Percentiles rank a stretch among this genome's conserved stretches.
Conservation (phyloP, 2,329 filamentous ascomycete genomes). For the Myriosclerotinia scirpicola region DNA sequence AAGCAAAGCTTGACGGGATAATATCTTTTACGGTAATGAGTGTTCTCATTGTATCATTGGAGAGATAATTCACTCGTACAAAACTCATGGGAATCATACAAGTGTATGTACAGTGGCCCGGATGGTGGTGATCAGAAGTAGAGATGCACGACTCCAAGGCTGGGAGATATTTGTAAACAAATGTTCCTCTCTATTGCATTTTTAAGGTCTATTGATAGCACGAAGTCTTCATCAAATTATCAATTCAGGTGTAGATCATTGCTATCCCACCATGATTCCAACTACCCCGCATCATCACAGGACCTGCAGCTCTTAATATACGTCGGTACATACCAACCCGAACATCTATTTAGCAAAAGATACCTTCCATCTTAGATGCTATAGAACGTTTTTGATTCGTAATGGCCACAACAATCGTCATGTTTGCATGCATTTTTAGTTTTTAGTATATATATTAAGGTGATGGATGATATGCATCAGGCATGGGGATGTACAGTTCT, state of each 20-base stretch:
- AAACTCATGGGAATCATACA: not conserved
- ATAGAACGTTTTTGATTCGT: not conserved
- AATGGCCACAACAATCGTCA: not conserved
- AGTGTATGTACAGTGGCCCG: not conserved
- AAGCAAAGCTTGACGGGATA: too few relatives aligned
- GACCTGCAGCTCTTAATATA: constrained; percentile 1
- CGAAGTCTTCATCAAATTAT: not conserved
- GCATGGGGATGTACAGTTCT: not conserved
- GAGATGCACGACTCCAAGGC: not conserved
- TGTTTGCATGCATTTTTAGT: not conserved
- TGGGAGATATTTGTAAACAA: not conserved
- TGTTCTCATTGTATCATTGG: not conserved
- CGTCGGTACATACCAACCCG: constrained; percentile 7
- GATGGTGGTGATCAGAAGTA: not conserved
- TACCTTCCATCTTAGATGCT: not conserved
- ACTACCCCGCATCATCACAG: constrained; percentile 1
- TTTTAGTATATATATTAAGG: not conserved
- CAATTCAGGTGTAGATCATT: not conserved
- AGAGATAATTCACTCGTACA: not conserved
- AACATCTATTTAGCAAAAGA: not conserved
- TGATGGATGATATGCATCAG: not conserved
- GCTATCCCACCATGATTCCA: not conserved
- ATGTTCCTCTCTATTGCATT: not conserved
- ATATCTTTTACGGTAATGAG: too few relatives aligned
- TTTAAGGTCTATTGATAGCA: not conserved